Evolutionary conservation across 306 rosid species (phyloP).

Genomic region (Benincasa hispida): DNA sequence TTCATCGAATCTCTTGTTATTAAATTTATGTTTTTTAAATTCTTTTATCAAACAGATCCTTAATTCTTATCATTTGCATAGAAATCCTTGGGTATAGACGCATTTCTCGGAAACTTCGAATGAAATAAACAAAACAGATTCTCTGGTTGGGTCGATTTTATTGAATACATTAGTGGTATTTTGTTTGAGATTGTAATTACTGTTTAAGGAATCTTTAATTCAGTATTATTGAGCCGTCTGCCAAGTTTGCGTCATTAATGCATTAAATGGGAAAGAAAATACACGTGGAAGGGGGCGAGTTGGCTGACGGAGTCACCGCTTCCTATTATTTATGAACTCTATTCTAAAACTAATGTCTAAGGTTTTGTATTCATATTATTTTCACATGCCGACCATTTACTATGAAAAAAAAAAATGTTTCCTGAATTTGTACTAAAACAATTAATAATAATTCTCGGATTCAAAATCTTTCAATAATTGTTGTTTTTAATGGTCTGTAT

Average conservation of each 20-base stretch:
- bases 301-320: not conserved
- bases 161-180: not conserved
- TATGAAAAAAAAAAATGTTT: not conserved
- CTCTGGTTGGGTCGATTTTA: not conserved
- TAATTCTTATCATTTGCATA: not conserved
- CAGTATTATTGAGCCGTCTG: not conserved
- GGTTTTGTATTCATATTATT: not conserved
- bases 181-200: not conserved
- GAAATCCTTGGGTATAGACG: not conserved
- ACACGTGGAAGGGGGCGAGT: not conserved
- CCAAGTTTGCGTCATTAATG: not conserved
- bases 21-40: too few species aligned
- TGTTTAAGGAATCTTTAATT: not conserved
- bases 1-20: too few species aligned
- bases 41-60: too few species aligned
- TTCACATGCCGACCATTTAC: not conserved
- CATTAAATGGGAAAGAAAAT: not conserved
- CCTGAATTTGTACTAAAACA: too few species aligned
- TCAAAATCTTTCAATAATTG: not conserved
- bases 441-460: not conserved
- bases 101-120: constrained; percentile 3
- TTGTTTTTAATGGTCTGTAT: not conserved
- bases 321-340: not conserved
- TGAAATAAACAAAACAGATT: not conserved
- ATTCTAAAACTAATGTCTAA: not conserved